Base-by-base conservation (phyloP, 2,329 filamentous ascomycete genomes). In the Sporothrix globosa region DNA sequence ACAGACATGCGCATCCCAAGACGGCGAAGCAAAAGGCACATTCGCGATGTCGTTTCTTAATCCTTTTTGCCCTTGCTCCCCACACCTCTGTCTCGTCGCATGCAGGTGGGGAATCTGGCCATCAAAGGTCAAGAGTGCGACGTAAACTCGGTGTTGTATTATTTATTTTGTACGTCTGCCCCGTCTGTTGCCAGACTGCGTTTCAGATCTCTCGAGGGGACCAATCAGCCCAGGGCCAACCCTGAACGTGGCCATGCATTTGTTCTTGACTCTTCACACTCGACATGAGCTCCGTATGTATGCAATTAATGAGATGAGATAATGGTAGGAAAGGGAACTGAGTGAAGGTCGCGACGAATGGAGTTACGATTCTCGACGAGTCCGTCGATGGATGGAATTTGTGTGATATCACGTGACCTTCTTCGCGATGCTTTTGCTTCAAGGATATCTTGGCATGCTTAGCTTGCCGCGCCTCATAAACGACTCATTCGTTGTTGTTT, bases 181-280 rank as follows among this genome's bases (percentile, higher is more conserved):
- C 58, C 24, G 44, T 34, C 63, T 66, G 63, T 46, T 50, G 39
- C 61, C 4, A 5, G 27, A 50, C 44, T 24, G 50, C 61, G 61
- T 65, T 65, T 65, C 61, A 65, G 61, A 65, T 65, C 44, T 50
- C 14, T n/a, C 44, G 19, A 65, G 24, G 44, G 41, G 61, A 41
- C 61, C 61, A 65, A 65, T 50, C 61, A 65, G 44, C 44, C 61
- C 44, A 50, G 44, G 61, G 61, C 6, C 5, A 4, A 44, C 11
- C 11, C 11, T 34, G 41, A 14, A 4, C 41, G 4, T 17, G 46
- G 44, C 7, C 44, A 11, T 34, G 21, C 17, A 30, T 21, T 2
- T 50, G 24, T 14, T 6, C 3, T 27, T 50, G 17, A 17, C 34
- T 48, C 61, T n/a, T 34, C 11, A 11, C n/a, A 19, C 5, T 27